phyloP scores from a whole-genome alignment of 306 rosid genomes.

The Hippophae gyantsensis region DNA sequence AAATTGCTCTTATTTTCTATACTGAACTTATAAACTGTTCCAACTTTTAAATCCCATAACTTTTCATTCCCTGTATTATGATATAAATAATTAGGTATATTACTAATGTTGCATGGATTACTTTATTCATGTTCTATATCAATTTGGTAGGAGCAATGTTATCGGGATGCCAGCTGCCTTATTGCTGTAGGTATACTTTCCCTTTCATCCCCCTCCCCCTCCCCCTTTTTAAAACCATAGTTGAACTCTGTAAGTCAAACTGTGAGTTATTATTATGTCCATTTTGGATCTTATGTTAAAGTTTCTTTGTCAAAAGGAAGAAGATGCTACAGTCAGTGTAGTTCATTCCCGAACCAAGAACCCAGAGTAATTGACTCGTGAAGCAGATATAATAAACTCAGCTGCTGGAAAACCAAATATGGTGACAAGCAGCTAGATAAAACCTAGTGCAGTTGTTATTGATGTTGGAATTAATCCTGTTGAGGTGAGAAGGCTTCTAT shows the following conservation, averaged over 20 bases:
- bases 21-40: too few relatives aligned
- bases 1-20: too few relatives aligned
- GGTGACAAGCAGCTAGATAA: neutral
- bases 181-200: constrained; percentile 9
- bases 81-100: too few relatives aligned
- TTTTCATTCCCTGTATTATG: too few relatives aligned
- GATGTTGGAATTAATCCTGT: neutral
- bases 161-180: constrained; percentile 33
- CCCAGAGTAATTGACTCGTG: neutral
- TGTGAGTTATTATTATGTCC: too few relatives aligned
- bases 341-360: neutral
- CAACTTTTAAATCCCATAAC: too few relatives aligned
- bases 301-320: constrained; percentile 9
- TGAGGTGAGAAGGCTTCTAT: neutral
- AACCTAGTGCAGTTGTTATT: neutral
- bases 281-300: too few relatives aligned
- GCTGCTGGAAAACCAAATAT: neutral
- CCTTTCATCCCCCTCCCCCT: too few relatives aligned
- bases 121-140: too few relatives aligned
- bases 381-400: neutral
- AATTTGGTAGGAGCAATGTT: constrained; percentile 32
- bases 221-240: too few relatives aligned
- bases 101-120: constrained; percentile 15
- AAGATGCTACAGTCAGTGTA: neutral
- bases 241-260: too few relatives aligned